Base-by-base conservation (phyloP, 1,284 basidiomycete genomes). In the Boletus mariae region DNA sequence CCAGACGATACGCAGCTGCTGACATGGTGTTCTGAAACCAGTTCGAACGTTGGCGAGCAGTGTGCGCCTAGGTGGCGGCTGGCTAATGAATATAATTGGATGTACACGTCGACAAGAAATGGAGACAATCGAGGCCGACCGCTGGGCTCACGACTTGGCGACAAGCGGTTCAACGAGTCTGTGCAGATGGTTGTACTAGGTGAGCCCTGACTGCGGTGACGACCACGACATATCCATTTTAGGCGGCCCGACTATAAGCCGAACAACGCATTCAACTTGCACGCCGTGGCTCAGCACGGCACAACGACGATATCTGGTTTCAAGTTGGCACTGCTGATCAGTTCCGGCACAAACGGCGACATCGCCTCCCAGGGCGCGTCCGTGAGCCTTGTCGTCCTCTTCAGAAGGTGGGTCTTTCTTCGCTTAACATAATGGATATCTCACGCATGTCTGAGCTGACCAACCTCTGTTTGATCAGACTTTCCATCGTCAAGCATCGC, bases 1-100 rank as follows among this genome's bases (percentile, higher is more conserved):
- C 80, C 42, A 88, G 72, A 59, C 78, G 79, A 73, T 87, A 87
- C 26, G 80, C 79, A 45, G 80, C 70, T 55, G 73, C 72, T 52
- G 82, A 80, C 82, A 84, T 84, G 60, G 60, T 66, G 60, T 60
- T 62, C 20, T 44, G 69, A 67, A 67, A 55, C 69, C 65, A 71
- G 69, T 66, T 67, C 69, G 69, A 71, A 64, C 55, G 34, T 45
- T 37, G 56, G 50, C 37, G 29, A 44, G 51, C 59, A 50, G 56
- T 8, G 41, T 51, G 29, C 35, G 31, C 31, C n/a, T 20, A 4
- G 35, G 35, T 37, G 35, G 35, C 49, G 53, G 61, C 59, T 65
- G 55, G 54, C 65, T 45, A 51, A 43, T n/a, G 51, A 45, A 51
- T 34, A 45, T 45, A 42, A 48, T 47, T 52, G 56, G 43, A 40